These are phyloP conservation scores for Geosmithia putterillii DNA, from an alignment of 2,329 filamentous ascomycete genomes.

Conservation along the genomic window DNA sequence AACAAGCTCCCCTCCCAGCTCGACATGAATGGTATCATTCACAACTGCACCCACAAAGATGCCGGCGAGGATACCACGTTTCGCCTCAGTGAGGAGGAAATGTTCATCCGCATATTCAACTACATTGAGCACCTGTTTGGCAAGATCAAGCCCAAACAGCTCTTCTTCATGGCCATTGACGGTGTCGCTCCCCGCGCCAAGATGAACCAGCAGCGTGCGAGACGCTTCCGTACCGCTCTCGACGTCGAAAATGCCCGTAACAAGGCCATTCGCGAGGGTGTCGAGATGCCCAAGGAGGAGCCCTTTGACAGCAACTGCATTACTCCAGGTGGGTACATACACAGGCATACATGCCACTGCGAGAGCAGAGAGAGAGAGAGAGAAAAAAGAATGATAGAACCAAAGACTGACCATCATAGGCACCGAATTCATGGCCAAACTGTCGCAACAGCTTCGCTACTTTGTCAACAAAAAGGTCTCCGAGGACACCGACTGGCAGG, in stretches of 20 bases:
- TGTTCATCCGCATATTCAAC: conserved; percentile 99
- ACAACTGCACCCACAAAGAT: conserved; percentile 98
- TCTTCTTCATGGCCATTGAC: conserved; percentile 99
- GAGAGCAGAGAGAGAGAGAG: too few species aligned
- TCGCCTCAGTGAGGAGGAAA: conserved; percentile 91
- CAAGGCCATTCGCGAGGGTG: conserved; percentile 79
- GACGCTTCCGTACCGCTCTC: conserved; percentile 86
- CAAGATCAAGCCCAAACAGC: conserved; percentile 95
- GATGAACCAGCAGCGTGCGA: conserved; percentile 98
- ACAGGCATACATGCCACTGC: neutral
- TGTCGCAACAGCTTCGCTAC: conserved; percentile 89
- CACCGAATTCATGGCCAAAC: conserved; percentile 94
- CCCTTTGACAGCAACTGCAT: conserved; percentile 99
- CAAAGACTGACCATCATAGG: too few species aligned
- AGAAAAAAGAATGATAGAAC: too few species aligned
- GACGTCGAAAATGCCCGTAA: conserved; percentile 84
- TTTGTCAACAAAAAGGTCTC: conserved; percentile 99
- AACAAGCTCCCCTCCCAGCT: conserved; percentile 36
- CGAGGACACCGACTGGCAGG: conserved; percentile 95
- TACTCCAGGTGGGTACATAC: conserved; percentile 54
- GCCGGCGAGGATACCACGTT: conserved; percentile 76
- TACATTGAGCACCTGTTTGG: conserved; percentile 98
- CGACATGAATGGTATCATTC: conserved; percentile 99
- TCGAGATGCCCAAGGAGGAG: conserved; percentile 89
- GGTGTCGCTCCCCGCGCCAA: conserved; percentile 95